Evolutionary conservation across 768 basidiomycete species (phyloP).

Genomic region (Mycena filopes): DNA sequence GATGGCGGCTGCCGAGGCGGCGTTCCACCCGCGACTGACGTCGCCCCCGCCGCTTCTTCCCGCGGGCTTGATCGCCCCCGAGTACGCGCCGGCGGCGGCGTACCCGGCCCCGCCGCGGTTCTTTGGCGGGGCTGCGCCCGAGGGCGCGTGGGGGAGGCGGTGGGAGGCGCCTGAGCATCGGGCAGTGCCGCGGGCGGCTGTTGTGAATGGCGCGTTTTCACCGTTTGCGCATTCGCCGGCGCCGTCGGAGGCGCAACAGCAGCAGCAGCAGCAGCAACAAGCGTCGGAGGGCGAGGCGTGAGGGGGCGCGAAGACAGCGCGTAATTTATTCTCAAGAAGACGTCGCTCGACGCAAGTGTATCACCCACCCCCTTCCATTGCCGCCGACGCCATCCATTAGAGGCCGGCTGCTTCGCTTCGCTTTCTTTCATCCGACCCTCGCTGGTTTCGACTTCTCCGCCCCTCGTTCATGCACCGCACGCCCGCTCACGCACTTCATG

Average conservation of each 20-base stretch:
- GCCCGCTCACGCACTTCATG: slow-evolving; percentile 10
- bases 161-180: slow-evolving; percentile 21
- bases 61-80: background rate
- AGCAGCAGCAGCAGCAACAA: slow-evolving; percentile 4
- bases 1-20: slow-evolving; percentile 21
- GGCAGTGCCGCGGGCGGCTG: slow-evolving; percentile 4
- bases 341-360: slow-evolving; percentile 1
- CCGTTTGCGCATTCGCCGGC: slow-evolving; percentile 29
- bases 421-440: background rate
- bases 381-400: slow-evolving; percentile 19
- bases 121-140: slow-evolving; percentile 19
- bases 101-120: slow-evolving; percentile 25
- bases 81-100: slow-evolving; percentile 4
- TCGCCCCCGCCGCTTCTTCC: slow-evolving; percentile 20
- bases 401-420: slow-evolving; percentile 9
- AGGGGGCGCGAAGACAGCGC: background rate
- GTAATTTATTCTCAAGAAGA: slow-evolving; percentile 15
- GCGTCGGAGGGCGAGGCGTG: slow-evolving; percentile 20
- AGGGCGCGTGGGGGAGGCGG: slow-evolving; percentile 21
- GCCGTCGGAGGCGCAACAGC: slow-evolving; percentile 17
- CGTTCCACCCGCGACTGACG: slow-evolving; percentile 27
- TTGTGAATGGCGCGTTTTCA: slow-evolving; percentile 21
- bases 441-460: background rate
- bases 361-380: background rate
- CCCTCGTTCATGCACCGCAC: slow-evolving; percentile 8